Evolutionary conservation across 257 asterid genomes (phyloP).

Genomic region (Cordia subcordata): DNA sequence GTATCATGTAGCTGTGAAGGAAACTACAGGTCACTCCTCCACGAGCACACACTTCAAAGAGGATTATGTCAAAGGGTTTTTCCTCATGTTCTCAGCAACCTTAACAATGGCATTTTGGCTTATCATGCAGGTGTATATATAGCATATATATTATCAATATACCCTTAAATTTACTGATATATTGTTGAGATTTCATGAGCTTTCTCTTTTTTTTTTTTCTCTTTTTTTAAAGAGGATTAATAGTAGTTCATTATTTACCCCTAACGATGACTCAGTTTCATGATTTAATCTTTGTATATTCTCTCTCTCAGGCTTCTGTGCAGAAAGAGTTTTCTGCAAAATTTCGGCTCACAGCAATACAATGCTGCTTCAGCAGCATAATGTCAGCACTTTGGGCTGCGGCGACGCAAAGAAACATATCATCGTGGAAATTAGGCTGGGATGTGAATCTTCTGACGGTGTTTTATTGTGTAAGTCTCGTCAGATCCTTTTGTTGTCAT

Average conservation of each 20-base stretch:
- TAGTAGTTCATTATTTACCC: too few relatives aligned
- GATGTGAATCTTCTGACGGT: slow-evolving; percentile 22
- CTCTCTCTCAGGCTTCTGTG: slow-evolving; percentile 18
- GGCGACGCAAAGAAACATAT: slow-evolving; percentile 18
- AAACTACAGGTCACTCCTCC: slow-evolving; percentile 1
- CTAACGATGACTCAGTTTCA: too few relatives aligned
- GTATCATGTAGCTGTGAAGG: slow-evolving; percentile 14
- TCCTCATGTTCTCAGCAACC: slow-evolving; percentile 41
- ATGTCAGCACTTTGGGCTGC: slow-evolving; percentile 17
- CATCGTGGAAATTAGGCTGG: slow-evolving; percentile 31
- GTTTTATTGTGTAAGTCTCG: slow-evolving; percentile 27
- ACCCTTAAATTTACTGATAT: background rate
- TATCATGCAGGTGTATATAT: slow-evolving; percentile 48
- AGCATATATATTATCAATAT: background rate
- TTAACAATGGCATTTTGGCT: slow-evolving; percentile 50
- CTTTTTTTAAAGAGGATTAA: too few relatives aligned
- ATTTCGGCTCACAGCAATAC: slow-evolving; percentile 20
- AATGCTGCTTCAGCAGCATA: slow-evolving; percentile 26
- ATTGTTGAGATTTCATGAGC: background rate
- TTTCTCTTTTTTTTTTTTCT: too few relatives aligned
- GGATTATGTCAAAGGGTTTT: slow-evolving; percentile 62
- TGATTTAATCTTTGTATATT: too few relatives aligned
- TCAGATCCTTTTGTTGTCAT: background rate
- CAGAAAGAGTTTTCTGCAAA: slow-evolving; percentile 30
- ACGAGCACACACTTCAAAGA: slow-evolving; percentile 20